A percentile compares a stretch with the other conserved stretches of the same genome.
Conservation (phyloP, 768 basidiomycete species). For the Mrakia frigida region DNA sequence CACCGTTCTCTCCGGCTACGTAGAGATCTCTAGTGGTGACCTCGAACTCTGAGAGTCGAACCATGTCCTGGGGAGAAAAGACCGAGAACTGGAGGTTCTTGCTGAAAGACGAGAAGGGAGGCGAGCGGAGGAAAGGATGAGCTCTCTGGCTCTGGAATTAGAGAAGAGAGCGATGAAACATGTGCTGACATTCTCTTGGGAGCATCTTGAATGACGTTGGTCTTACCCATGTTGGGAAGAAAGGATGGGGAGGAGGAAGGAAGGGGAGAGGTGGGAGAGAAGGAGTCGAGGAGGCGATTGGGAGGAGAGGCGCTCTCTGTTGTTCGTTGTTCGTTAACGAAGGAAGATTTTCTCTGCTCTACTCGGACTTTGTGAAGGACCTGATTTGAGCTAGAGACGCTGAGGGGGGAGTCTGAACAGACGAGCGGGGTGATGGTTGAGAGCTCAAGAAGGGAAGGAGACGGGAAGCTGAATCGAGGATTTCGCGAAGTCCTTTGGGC, state of each 20-base stretch:
- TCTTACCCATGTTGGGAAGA: slow-evolving; percentile 38
- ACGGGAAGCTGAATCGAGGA: not conserved
- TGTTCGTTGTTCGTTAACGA: too few relatives aligned
- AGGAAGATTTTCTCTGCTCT: not conserved
- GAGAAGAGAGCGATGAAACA: not conserved
- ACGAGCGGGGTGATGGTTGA: slow-evolving; percentile 3
- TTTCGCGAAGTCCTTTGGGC: not conserved
- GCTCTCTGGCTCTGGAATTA: not conserved
- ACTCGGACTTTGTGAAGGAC: not conserved
- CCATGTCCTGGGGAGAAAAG: slow-evolving; percentile 88
- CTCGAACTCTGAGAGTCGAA: slow-evolving; percentile 92
- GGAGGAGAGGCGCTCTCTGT: not conserved
- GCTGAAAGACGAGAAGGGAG: slow-evolving; percentile 47
- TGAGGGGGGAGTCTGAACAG: too few relatives aligned
- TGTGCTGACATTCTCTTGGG: slow-evolving; percentile 44
- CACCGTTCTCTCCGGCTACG: slow-evolving; percentile 52
- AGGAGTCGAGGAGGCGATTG: not conserved
- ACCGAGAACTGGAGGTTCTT: slow-evolving; percentile 95
- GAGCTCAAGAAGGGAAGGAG: not conserved
- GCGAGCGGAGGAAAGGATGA: not conserved
- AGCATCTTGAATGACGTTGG: slow-evolving; percentile 44
- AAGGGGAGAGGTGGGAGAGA: not conserved
- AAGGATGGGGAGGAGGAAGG: slow-evolving; percentile 1
- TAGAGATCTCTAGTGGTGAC: slow-evolving; percentile 90
- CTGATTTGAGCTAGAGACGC: not conserved